Evolutionary conservation across 208 protist species (phyloP).

Genomic region (Crithidia mellificae): DNA sequence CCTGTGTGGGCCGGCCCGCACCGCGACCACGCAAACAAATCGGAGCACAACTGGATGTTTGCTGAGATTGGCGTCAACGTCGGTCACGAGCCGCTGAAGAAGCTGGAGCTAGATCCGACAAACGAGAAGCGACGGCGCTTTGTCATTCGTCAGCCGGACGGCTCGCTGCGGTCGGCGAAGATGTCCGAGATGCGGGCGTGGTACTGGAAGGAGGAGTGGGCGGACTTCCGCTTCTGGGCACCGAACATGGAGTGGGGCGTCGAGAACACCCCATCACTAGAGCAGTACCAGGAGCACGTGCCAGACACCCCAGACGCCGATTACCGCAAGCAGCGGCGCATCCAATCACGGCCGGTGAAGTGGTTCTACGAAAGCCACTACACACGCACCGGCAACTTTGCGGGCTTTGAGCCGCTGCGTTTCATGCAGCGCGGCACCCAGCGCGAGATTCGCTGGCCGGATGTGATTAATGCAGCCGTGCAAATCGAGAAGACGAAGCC

Average conservation of each 20-base stretch:
- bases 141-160: slow-evolving; percentile 92
- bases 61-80: slow-evolving; percentile 94
- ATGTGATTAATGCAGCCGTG: slow-evolving; percentile 89
- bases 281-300: slow-evolving; percentile 94
- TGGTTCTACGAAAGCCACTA: slow-evolving; percentile 96
- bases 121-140: slow-evolving; percentile 94
- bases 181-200: slow-evolving; percentile 95
- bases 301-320: slow-evolving; percentile 90
- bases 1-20: slow-evolving; percentile 91
- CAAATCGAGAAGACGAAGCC: slow-evolving; percentile 86
- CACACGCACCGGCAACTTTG: slow-evolving; percentile 90
- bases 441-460: slow-evolving; percentile 89
- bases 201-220: slow-evolving; percentile 96
- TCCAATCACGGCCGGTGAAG: slow-evolving; percentile 91
- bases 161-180: slow-evolving; percentile 92
- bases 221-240: slow-evolving; percentile 94
- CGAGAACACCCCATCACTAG: slow-evolving; percentile 89
- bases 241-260: slow-evolving; percentile 94
- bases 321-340: slow-evolving; percentile 88
- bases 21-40: slow-evolving; percentile 91
- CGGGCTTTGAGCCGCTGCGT: slow-evolving; percentile 86
- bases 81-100: slow-evolving; percentile 91
- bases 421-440: slow-evolving; percentile 92
- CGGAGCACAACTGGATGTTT: slow-evolving; percentile 95
- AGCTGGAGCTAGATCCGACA: slow-evolving; percentile 91